Evolutionary conservation across 2,329 filamentous ascomycete species (phyloP), one percentile per base, ranked within the genome.

Genomic region (Erysiphe neolycopersici): DNA sequence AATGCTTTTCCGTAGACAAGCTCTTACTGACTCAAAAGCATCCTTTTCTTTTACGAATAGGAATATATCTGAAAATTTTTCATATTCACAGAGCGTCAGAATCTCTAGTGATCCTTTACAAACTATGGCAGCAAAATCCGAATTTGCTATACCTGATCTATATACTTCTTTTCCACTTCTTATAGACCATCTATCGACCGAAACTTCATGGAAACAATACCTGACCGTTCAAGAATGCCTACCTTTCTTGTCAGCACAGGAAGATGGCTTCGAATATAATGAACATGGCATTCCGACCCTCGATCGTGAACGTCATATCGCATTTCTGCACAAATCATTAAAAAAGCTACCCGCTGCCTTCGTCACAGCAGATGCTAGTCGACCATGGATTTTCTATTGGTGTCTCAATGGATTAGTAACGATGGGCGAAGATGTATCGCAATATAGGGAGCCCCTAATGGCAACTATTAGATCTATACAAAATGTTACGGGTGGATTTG

Each of bases 351-450:
- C 87, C 0, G 62, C 69, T 8, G 64, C 63, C 3, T 93, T 79
- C 59, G 73, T 77, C 43, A 68, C 67, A 41, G 71, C 84, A 51
- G 89, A 98, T 64, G 78, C 89, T 30, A 85, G 80, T 56, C 68
- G 87, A 44, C 85, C 89, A 10, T 98, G 89, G 89, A 71, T 93
- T 54, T 68, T 93, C 49, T 95, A 94, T 62, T 98, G 89, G 89
- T 79, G 72, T 43, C 64, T 95, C 44, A 72, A 76, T 31, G 83
- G 72, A 2, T 64, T 98, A 49, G 65, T 69, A 22, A 65, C 85
- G 31, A 63, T 98, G 42, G 84, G 82, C 41, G 73, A 84, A 55
- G 81, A 93, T 56, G 60, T 72, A 35, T 64, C 61, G 8, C 54
- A 58, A 44, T 87, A 82, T 59, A 71, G 76, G 45, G 63, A 78